phyloP scores from a whole-genome alignment of 1,284 basidiomycete genomes.

The Sphaerobolus stellatus region DNA sequence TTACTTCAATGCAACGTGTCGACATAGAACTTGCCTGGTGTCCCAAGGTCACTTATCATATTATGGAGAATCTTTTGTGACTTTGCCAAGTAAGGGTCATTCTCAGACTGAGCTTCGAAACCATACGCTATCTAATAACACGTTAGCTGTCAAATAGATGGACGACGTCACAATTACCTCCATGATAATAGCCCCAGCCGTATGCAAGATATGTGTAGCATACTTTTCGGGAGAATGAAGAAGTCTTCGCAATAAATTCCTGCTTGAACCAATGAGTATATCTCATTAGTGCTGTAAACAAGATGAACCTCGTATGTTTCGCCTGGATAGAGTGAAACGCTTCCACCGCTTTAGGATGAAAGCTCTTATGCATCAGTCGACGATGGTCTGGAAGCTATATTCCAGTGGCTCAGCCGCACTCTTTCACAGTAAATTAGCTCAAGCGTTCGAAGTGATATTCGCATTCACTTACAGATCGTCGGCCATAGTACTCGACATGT shows the following conservation, averaged over 20 bases:
- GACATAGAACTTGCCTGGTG: slow-evolving; percentile 22
- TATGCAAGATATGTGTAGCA: neutral
- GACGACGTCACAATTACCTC: neutral
- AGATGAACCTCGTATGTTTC: slow-evolving; percentile 23
- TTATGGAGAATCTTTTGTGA: slow-evolving; percentile 3
- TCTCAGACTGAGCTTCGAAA: slow-evolving; percentile 30
- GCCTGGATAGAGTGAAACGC: slow-evolving; percentile 29
- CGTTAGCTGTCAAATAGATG: slow-evolving; percentile 16
- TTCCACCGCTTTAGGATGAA: slow-evolving; percentile 24
- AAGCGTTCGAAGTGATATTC: neutral
- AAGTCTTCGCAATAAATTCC: neutral
- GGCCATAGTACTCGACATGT: slow-evolving; percentile 32
- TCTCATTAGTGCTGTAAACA: slow-evolving; percentile 13
- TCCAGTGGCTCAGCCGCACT: slow-evolving; percentile 26
- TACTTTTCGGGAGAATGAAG: neutral
- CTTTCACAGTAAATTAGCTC: neutral
- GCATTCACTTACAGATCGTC: slow-evolving; percentile 27
- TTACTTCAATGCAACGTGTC: slow-evolving; percentile 26
- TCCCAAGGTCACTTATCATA: neutral
- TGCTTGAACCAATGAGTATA: slow-evolving; percentile 1
- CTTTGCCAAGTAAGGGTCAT: slow-evolving; percentile 32
- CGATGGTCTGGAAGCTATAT: slow-evolving; percentile 34
- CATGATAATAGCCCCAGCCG: neutral
- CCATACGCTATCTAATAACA: slow-evolving; percentile 26
- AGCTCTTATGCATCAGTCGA: slow-evolving; percentile 30